A percentile compares a stretch with the other conserved stretches of the same genome.
Evolutionary conservation across 768 basidiomycete species (phyloP).

Genomic region (Rhodotorula kratochvilovae): DNA sequence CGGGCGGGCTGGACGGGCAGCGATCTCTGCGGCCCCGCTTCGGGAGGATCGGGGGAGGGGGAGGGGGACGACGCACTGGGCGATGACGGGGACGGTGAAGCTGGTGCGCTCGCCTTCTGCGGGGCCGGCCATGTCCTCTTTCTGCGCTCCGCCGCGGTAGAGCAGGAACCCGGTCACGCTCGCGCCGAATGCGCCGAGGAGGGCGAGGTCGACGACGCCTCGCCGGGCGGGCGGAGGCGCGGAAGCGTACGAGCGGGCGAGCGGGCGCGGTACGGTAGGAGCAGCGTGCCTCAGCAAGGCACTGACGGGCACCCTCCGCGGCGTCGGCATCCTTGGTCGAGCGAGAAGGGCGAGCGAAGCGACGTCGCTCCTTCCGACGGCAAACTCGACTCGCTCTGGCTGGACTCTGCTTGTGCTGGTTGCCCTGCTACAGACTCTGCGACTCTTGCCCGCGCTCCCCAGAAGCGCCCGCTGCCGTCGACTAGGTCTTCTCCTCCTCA

Average conservation of each 20-base stretch:
- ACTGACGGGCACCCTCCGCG: not conserved
- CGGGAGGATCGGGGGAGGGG: not conserved
- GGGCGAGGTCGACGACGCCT: constrained; percentile 6
- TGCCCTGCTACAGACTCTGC: too few relatives aligned
- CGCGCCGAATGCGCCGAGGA: constrained; percentile 24
- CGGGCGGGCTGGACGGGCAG: not conserved
- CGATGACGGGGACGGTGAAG: constrained; percentile 36
- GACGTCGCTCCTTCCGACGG: not conserved
- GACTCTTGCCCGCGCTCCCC: too few relatives aligned
- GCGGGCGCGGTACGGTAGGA: not conserved
- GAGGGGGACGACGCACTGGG: constrained; percentile 24
- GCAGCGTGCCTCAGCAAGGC: not conserved
- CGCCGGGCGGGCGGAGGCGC: not conserved
- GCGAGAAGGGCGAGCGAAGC: not conserved
- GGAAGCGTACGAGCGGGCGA: not conserved
- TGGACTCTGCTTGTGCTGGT: too few relatives aligned
- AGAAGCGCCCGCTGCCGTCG: too few relatives aligned
- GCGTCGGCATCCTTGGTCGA: not conserved
- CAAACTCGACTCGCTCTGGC: not conserved
- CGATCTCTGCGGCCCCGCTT: not conserved
- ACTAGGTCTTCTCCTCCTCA: too few relatives aligned
- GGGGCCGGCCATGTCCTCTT: not conserved
- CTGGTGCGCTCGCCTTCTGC: not conserved
- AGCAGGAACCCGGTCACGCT: constrained; percentile 24
- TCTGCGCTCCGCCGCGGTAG: constrained; percentile 2